Base-by-base conservation (phyloP, 176 grass and related monocot species). In the Zoysia pacifica region DNA sequence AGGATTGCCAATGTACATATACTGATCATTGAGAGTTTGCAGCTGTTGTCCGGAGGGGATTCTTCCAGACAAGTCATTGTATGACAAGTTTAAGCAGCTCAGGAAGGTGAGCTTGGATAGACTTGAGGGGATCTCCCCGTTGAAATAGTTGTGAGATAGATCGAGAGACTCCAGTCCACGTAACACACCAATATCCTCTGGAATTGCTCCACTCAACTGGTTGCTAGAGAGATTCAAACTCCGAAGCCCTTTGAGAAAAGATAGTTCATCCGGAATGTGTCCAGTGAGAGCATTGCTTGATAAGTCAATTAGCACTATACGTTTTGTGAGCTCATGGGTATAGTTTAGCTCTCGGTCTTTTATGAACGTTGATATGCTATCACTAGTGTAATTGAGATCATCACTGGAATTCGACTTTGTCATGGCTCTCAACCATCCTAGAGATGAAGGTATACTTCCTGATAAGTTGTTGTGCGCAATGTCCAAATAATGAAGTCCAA, bases 51-150 rank as follows among this genome's bases (percentile, higher is more conserved):
- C 58, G 0, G 41, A 55, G 14, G 87, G 91, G 49, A 85, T 84
- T n/a, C 8, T 61, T 65, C 91, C 91, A 43, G 67, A 69, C 7
- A 94, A 62, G 45, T 77, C 39, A 40, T 91, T 94, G n/a, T 84
- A 66, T 6, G 84, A 76, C 38, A 91, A 62, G 49, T 85, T 85
- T 1, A 85, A 60, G 4, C 60, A 79, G 2, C 83, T 84, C 65
- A 69, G 71, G 7, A 58, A 75, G 18, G 50, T 44, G 5, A 87
- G 39, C 11, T 81, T 37, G 0, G 63, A 69, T 28, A 75, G 45
- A 42, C 71, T 37, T 20, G 59, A 35, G 2, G 68, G 83, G 19
- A 85, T 79, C 15, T 42, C 7, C 0, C 83, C 83, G 12, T 0
- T 14, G 2, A 85, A 28, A 73, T 65, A 5, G 20, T 85, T 73